Evolutionary conservation across 1,139 yeast species (phyloP).

Genomic region (Magnusiomyces fungicola): DNA sequence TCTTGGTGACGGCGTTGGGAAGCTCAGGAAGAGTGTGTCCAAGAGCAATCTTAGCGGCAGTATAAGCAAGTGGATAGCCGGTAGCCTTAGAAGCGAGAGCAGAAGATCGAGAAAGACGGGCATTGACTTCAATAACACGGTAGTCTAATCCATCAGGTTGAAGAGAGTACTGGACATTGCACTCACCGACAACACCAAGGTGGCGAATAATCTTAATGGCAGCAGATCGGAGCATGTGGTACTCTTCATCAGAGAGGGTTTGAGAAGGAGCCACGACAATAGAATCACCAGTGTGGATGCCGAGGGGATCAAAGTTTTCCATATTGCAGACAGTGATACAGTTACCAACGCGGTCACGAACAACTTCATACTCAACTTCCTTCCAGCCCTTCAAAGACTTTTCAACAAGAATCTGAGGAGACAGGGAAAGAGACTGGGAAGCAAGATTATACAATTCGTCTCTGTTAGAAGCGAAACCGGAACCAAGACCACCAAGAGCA

Average conservation of each 20-base stretch:
- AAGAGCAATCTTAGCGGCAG: conserved; percentile 95
- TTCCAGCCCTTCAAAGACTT: conserved; percentile 99
- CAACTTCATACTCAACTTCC: conserved; percentile 98
- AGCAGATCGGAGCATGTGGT: conserved; percentile 95
- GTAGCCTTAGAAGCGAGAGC: conserved; percentile 98
- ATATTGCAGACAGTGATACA: conserved; percentile 98
- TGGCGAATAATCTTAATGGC: conserved; percentile 97
- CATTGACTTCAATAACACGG: conserved; percentile 96
- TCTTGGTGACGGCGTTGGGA: conserved; percentile 91
- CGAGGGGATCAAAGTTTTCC: conserved; percentile 98
- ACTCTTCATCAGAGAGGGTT: conserved; percentile 93
- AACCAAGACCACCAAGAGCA: conserved; percentile 96
- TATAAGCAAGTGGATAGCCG: conserved; percentile 96
- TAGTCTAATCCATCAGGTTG: conserved; percentile 94
- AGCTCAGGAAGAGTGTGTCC: conserved; percentile 92
- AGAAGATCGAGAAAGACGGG: conserved; percentile 94
- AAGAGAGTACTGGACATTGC: conserved; percentile 96
- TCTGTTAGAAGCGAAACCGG: conserved; percentile 86
- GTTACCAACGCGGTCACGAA: conserved; percentile 93
- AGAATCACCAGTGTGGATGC: conserved; percentile 98
- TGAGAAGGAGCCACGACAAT: conserved; percentile 99
- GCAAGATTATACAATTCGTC: conserved; percentile 80
- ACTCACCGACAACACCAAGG: conserved; percentile 98
- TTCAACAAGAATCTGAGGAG: conserved; percentile 94
- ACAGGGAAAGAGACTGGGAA: conserved; percentile 77